These are phyloP conservation scores for Abelmoschus esculentus DNA, from an alignment of 345 rosid genomes.

Conservation along the genomic window DNA sequence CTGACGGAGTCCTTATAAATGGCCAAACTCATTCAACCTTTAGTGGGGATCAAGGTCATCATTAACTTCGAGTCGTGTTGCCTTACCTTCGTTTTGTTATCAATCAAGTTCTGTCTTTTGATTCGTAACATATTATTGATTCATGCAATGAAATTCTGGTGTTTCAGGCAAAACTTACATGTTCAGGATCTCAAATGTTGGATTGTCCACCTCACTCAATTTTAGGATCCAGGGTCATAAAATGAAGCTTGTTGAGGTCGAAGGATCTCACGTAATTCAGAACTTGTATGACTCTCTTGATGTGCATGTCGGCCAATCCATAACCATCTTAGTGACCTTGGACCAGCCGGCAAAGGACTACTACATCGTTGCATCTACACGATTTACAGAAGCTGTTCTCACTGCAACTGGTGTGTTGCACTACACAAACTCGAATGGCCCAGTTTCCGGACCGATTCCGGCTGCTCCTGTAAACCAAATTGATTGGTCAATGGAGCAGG, in stretches of 20 bases:
- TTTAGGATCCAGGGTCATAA: slow-evolving; percentile 80
- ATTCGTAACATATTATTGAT: neutral
- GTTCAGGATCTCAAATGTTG: slow-evolving; percentile 86
- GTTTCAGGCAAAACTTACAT: slow-evolving; percentile 74
- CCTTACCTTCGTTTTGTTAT: neutral
- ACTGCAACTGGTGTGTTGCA: slow-evolving; percentile 54
- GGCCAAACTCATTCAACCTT: slow-evolving; percentile 50
- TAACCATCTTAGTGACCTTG: slow-evolving; percentile 60
- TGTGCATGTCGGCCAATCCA: slow-evolving; percentile 85
- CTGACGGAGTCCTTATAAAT: slow-evolving; percentile 56
- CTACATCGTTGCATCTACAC: slow-evolving; percentile 64
- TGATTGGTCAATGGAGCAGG: slow-evolving; percentile 81
- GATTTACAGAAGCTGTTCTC: slow-evolving; percentile 39
- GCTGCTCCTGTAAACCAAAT: slow-evolving; percentile 38
- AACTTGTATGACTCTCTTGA: slow-evolving; percentile 73
- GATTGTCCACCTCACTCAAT: slow-evolving; percentile 52
- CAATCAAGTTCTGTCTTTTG: neutral
- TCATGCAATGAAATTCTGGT: neutral
- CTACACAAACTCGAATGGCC: slow-evolving; percentile 49
- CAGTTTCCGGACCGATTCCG: slow-evolving; percentile 64
- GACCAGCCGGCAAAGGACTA: slow-evolving; percentile 72
- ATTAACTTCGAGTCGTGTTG: neutral
- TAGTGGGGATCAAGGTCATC: slow-evolving; percentile 51
- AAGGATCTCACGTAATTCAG: slow-evolving; percentile 80
- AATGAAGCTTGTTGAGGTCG: slow-evolving; percentile 81